Conservation (phyloP, 192 early-diverging fungal species). For the Entophlyctis helioformis region DNA sequence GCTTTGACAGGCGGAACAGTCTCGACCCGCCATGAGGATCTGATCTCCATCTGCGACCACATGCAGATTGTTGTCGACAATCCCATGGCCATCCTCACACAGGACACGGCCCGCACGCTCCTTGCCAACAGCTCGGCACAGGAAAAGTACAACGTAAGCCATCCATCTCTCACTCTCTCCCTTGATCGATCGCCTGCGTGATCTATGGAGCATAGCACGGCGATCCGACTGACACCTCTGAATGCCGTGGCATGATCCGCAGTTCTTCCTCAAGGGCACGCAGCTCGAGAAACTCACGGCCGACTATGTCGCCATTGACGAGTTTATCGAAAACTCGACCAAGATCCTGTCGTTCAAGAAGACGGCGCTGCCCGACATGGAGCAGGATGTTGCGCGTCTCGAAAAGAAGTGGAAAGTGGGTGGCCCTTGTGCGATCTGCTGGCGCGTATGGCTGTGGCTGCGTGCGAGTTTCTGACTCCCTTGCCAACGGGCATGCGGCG, state of each 20-base stretch:
- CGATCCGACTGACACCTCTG: too few relatives aligned
- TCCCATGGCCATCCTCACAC: constrained; percentile 84
- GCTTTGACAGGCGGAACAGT: too few relatives aligned
- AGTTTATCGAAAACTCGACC: not conserved
- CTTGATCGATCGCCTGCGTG: not conserved
- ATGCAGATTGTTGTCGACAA: constrained; percentile 89
- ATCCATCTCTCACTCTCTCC: too few relatives aligned
- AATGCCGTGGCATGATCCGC: too few relatives aligned
- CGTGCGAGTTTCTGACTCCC: too few relatives aligned
- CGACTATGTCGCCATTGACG: constrained; percentile 46
- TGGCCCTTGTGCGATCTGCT: constrained; percentile 45
- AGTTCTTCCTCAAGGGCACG: constrained; percentile 81
- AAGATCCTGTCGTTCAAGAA: not conserved
- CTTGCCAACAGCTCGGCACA: constrained; percentile 64
- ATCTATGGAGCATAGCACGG: too few relatives aligned
- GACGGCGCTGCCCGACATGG: constrained; percentile 57
- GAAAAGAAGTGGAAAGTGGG: constrained; percentile 46
- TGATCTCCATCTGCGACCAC: constrained; percentile 71
- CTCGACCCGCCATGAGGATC: constrained; percentile 72
- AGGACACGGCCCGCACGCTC: constrained; percentile 87
- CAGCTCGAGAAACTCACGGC: constrained; percentile 63
- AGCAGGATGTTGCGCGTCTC: constrained; percentile 50
- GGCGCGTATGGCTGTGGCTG: too few relatives aligned
- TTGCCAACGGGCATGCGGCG: too few relatives aligned
- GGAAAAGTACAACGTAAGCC: constrained; percentile 70